A percentile compares a stretch with the other conserved stretches of the same genome.
phyloP scores from a whole-genome alignment of 371 early-diverging fungal genomes.

The Haplosporangium sp. region DNA sequence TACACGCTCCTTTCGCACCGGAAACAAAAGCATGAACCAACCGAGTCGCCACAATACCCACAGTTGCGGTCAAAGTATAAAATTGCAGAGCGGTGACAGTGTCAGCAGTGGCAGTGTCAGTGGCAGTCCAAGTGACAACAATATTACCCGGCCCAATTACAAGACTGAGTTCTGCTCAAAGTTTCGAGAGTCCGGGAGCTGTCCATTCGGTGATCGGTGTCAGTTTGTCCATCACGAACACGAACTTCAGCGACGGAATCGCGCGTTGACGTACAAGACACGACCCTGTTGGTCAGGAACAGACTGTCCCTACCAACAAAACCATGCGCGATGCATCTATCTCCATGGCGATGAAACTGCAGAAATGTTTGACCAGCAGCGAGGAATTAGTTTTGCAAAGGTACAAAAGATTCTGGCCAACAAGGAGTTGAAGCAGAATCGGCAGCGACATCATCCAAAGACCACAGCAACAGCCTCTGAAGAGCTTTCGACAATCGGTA shows the following conservation, averaged over 20 bases:
- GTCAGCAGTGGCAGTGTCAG: background rate
- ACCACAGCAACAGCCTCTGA: background rate
- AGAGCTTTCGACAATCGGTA: background rate
- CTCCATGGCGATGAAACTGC: constrained; percentile 35
- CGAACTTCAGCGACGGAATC: constrained; percentile 20
- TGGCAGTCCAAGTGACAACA: constrained; percentile 1
- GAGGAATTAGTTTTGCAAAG: constrained; percentile 20
- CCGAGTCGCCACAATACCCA: background rate
- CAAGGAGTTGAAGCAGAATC: constrained; percentile 14
- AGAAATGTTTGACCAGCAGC: constrained; percentile 39
- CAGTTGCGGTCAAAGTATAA: background rate
- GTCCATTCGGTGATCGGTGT: constrained; percentile 27
- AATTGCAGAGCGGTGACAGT: background rate
- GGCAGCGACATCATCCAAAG: background rate
- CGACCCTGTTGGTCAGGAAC: constrained; percentile 19
- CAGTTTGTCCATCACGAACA: constrained; percentile 30
- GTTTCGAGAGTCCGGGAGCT: constrained; percentile 22
- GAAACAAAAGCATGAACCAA: no score
- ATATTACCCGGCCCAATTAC: constrained; percentile 9
- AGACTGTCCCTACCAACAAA: constrained; percentile 25
- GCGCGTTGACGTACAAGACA: constrained; percentile 35
- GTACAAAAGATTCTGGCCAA: constrained; percentile 24
- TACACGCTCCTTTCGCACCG: no score
- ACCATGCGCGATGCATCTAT: constrained; percentile 31
- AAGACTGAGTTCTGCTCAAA: constrained; percentile 37